A percentile compares a stretch with the other conserved stretches of the same genome.
Evolutionary conservation across 495 filamentous ascomycete genomes (phyloP).

Genomic region (Penicillium nucicola): DNA sequence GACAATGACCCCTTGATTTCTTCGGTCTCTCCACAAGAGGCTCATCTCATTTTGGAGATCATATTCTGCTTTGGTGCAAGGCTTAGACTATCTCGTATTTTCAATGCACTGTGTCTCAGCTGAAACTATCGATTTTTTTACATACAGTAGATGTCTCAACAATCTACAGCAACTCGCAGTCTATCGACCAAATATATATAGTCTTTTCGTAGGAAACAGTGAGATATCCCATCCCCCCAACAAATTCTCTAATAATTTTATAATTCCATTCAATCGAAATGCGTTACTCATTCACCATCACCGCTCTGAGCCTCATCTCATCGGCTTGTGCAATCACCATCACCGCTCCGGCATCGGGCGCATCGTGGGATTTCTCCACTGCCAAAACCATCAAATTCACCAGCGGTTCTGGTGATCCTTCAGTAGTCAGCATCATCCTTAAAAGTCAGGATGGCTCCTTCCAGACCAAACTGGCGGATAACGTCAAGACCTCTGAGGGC

Average conservation of each 20-base stretch:
- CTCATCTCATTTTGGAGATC: constrained; percentile 1
- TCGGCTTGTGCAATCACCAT: constrained; percentile 12
- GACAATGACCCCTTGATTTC: background rate
- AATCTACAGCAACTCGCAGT: background rate
- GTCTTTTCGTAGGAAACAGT: background rate
- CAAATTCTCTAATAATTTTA: background rate
- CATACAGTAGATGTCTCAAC: constrained; percentile 1
- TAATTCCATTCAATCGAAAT: constrained; percentile 9
- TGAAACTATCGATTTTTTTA: constrained; percentile 3
- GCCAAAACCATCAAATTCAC: constrained; percentile 17
- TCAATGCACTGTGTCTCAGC: constrained; percentile 3
- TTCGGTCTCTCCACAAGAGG: background rate
- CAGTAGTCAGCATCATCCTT: constrained; percentile 11
- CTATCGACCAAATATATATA: background rate
- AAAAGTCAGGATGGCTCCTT: constrained; percentile 14
- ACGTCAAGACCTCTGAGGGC: constrained; percentile 15
- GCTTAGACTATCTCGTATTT: constrained; percentile 9
- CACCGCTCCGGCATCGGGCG: constrained; percentile 7
- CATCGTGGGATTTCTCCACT: constrained; percentile 14
- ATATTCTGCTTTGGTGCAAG: constrained; percentile 1
- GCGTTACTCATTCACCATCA: constrained; percentile 9
- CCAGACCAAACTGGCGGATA: constrained; percentile 17
- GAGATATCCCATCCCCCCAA: background rate
- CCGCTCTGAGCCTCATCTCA: constrained; percentile 10
- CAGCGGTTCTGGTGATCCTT: constrained; percentile 6